phyloP scores from a whole-genome alignment of 345 rosid species.

The Brassica nigra region DNA sequence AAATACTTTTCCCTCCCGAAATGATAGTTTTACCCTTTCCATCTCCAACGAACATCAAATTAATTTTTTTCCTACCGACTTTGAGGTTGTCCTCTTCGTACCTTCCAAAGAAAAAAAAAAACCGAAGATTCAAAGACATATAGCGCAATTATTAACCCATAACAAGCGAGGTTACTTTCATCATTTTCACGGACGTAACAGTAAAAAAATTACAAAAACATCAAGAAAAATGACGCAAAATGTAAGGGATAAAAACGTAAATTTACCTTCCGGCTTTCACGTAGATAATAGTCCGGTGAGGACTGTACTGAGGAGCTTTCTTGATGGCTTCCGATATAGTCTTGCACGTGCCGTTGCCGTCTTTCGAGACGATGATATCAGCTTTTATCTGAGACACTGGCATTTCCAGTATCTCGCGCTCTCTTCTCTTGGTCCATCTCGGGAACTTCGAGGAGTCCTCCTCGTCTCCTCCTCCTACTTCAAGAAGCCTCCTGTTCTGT shows the following conservation, averaged over 20 bases:
- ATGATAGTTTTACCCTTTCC: conserved; percentile 83
- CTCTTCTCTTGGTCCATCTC: conserved; percentile 64
- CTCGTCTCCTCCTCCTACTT: conserved; percentile 9
- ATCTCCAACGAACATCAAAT: conserved; percentile 92
- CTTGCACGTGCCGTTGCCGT: conserved; percentile 83
- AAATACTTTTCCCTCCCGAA: conserved; percentile 64
- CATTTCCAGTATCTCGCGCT: conserved; percentile 55
- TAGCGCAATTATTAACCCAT: conserved; percentile 16
- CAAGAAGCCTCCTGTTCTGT: conserved; percentile 62
- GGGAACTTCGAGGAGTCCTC: conserved; percentile 54
- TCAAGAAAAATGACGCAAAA: background rate
- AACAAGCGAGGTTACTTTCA: background rate
- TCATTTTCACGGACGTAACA: conserved; percentile 17
- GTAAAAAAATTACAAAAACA: conserved; percentile 8
- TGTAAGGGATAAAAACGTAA: background rate
- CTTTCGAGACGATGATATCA: conserved; percentile 77
- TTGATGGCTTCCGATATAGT: conserved; percentile 90
- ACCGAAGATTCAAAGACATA: background rate
- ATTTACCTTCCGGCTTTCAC: conserved; percentile 92
- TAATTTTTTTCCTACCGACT: conserved; percentile 86
- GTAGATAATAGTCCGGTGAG: conserved; percentile 74
- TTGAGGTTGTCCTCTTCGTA: conserved; percentile 81
- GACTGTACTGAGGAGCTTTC: conserved; percentile 72
- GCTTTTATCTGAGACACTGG: conserved; percentile 70
- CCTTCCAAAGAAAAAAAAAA: conserved; percentile 42